Percentiles rank a stretch among this genome's conserved stretches.
Evolutionary conservation across 106 monocot genomes (phyloP).

Genomic region (Posidonia australis): DNA sequence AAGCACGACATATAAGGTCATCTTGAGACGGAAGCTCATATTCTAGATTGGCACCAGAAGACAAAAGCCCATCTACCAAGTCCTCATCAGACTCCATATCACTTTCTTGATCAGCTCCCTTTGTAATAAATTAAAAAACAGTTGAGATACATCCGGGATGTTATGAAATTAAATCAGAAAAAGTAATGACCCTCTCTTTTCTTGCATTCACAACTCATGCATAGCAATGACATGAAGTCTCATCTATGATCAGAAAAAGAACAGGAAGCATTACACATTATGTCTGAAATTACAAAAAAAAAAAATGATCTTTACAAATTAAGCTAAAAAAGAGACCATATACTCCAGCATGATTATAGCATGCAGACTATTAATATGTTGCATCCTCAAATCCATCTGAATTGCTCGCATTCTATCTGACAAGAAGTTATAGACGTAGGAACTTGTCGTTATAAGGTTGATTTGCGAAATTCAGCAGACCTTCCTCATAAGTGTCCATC

Average conservation of each 20-base stretch:
- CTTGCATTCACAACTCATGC: slow-evolving; percentile 92
- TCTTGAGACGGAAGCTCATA: no score
- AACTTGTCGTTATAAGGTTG: slow-evolving; percentile 72
- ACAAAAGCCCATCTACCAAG: no score
- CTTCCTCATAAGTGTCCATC: no score
- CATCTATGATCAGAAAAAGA: slow-evolving; percentile 37
- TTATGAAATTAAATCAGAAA: no score
- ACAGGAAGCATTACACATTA: neutral
- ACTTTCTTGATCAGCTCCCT: no score
- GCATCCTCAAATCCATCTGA: slow-evolving; percentile 98
- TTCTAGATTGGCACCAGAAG: no score
- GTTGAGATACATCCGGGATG: no score
- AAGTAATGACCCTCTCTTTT: slow-evolving; percentile 99
- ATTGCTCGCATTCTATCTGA: slow-evolving; percentile 98
- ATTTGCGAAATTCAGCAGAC: slow-evolving; percentile 70
- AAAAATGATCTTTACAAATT: neutral
- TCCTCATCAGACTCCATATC: no score
- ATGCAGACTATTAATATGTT: slow-evolving; percentile 74
- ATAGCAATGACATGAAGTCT: slow-evolving; percentile 90
- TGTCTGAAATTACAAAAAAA: neutral
- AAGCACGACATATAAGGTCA: no score
- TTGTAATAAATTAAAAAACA: no score
- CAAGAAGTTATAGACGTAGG: slow-evolving; percentile 82
- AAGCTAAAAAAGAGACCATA: slow-evolving; percentile 50
- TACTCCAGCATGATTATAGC: slow-evolving; percentile 90